phyloP scores from a whole-genome alignment of 2,329 filamentous ascomycete species.

The Scedosporium apiospermum region DNA sequence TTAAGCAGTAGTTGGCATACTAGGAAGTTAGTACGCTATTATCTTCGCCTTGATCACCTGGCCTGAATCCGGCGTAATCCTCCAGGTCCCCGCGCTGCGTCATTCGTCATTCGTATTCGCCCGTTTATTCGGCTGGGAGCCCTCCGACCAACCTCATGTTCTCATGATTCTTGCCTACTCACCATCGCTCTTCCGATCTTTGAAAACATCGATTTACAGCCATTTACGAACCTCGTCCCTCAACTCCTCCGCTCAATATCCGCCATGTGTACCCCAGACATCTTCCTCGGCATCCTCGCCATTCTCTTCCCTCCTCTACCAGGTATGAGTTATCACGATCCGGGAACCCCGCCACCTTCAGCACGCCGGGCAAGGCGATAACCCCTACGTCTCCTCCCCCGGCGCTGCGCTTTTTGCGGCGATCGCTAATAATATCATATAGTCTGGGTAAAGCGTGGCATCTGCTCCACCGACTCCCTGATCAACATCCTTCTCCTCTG shows the following conservation, averaged over 20 bases:
- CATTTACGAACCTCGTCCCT: background rate
- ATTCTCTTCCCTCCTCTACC: slow-evolving; percentile 57
- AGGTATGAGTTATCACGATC: slow-evolving; percentile 34
- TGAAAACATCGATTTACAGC: background rate
- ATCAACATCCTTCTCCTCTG: slow-evolving; percentile 90
- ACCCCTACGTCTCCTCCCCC: slow-evolving; percentile 3
- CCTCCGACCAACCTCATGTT: background rate
- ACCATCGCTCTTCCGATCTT: background rate
- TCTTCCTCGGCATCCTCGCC: slow-evolving; percentile 55
- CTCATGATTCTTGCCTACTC: background rate
- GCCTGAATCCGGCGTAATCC: background rate
- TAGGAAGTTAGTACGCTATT: too few relatives aligned
- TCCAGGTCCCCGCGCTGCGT: background rate
- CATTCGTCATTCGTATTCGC: slow-evolving; percentile 3
- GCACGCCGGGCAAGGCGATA: background rate
- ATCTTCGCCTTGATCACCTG: background rate
- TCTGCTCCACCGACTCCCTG: slow-evolving; percentile 85
- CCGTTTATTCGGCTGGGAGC: background rate
- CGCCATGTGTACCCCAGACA: slow-evolving; percentile 32
- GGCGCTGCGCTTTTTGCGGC: background rate
- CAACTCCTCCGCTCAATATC: background rate
- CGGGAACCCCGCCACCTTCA: background rate
- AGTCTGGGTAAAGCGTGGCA: slow-evolving; percentile 95
- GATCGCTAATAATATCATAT: slow-evolving; percentile 13
- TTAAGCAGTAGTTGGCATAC: background rate